Evolutionary conservation across 371 early-diverging fungal species (phyloP), one percentile per base, ranked within the genome.

Genomic region (Circinella umbellata): DNA sequence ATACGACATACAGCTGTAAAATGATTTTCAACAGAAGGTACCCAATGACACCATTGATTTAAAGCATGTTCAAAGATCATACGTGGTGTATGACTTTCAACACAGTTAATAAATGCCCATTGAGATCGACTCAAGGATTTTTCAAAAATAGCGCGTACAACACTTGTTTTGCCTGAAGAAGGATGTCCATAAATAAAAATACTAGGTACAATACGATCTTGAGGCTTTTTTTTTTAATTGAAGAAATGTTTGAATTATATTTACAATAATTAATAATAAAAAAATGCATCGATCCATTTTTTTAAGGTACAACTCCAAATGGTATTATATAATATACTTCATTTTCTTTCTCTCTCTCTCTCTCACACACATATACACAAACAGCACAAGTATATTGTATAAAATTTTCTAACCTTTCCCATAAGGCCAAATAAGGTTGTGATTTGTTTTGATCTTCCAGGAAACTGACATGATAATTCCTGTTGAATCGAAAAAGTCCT

Each of bases 161-260:
- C 81, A 3, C 86, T 69, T 0, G 92, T 93, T 70, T 95, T 95
- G 55, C 94, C 96, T 3, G 92, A 89, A 1, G 93, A 88, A 0
- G 92, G 83, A 64, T 84, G 89, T 1, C 94, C 94, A 48, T 86
- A 88, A 36, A 92, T 74, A 68, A 91, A 82, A 42, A 90, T 70
- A 36, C 86, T 79, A 0, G 88, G 81, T 5, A 80, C 76, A 17
- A 77, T 77, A 14, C 83, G 69, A 54, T 83, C 76, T 57, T 60
- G 65, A 13, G 85, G 78, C 84, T 83, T 57, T 20, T n/a, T 6
- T 13, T 59, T n/a, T 49, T 34, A 13, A 17, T 51, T 8, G 3
- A 48, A 48, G 3, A 48, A 48, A 46, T 10, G 15, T 14, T 14
- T 7, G 4, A 59, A 18, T 6, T 20, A n/a, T 14, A 20, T 34